Base-by-base conservation (phyloP, 768 basidiomycete genomes). In the Russula emetica region DNA sequence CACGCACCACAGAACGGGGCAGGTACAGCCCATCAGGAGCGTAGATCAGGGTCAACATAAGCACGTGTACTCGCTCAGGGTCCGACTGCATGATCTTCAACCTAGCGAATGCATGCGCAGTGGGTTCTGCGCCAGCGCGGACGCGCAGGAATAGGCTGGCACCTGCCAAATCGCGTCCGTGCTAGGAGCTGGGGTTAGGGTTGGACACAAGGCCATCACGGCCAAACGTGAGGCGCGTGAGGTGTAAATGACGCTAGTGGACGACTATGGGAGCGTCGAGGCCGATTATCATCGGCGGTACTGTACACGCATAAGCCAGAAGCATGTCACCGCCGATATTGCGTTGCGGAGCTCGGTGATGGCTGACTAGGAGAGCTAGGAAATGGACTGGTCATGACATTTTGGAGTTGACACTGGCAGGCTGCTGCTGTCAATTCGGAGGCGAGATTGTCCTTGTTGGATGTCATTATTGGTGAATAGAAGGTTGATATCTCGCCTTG, bases 201-300 rank as follows among this genome's bases (percentile, higher is more conserved):
- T 55, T 3, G n/a, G 4, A 34, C 11, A 36, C 36, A 36, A 82
- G 0, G 81, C 75, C 85, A 91, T 87, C 1, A 90, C 87, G 0
- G 88, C n/a, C n/a, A n/a, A n/a, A n/a, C n/a, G n/a, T 88, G 2
- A 92, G 74, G 0, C n/a, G n/a, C n/a, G 90, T 91, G 61, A 91
- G 73, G 72, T 92, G 89, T 49, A 90, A 73, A 20, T 88, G 72
- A 11, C 80, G 77, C 0, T 79, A 73, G 9, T 76, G 77, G 59
- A 90, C 79, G 58, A 88, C 73, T 67, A 36, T 36, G 36, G 36
- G 14, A 36, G 36, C 1, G 36, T 13, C 5, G 13, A 36, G 11
- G 36, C 36, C 36, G 1, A 36, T 64, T 22, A 78, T n/a, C n/a
- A n/a, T 76, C 5, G 74, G 64, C 1, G 76, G 76, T 3, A 62